phyloP scores from a whole-genome alignment of 164 flowering plant species.

The Magnolia kwangsiensis region DNA sequence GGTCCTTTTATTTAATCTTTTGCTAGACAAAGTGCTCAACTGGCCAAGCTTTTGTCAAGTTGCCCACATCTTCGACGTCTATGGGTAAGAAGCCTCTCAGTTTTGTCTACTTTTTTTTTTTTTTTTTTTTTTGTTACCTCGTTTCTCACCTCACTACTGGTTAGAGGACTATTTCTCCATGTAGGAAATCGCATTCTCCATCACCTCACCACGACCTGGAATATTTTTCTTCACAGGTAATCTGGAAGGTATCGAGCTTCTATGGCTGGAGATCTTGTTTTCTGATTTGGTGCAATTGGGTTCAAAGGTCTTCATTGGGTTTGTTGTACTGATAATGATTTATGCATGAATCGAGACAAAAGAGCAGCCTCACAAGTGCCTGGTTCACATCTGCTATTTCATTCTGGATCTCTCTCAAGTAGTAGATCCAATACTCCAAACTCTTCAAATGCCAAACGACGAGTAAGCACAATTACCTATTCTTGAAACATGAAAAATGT shows the following conservation, averaged over 20 bases:
- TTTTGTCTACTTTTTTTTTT: too few species aligned
- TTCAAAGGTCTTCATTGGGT: not conserved
- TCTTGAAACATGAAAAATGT: too few species aligned
- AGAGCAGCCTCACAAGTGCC: conserved; percentile 57
- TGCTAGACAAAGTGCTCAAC: too few species aligned
- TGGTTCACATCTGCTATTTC: conserved; percentile 43
- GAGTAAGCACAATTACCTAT: conserved; percentile 26
- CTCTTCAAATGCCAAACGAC: conserved; percentile 28
- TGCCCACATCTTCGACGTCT: too few species aligned
- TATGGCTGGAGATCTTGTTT: not conserved
- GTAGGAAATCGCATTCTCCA: conserved; percentile 58
- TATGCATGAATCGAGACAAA: conserved; percentile 37
- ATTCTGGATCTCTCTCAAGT: conserved; percentile 52
- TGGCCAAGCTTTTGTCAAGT: too few species aligned
- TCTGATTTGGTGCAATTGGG: not conserved
- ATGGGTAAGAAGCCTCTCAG: too few species aligned
- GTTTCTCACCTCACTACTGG: too few species aligned
- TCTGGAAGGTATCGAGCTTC: conserved; percentile 16
- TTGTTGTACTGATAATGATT: conserved; percentile 3
- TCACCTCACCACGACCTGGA: conserved; percentile 53
- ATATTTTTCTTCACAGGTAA: conserved; percentile 48
- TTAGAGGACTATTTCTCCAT: too few species aligned
- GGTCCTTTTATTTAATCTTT: too few species aligned
- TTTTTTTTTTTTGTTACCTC: too few species aligned
- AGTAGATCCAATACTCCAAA: conserved; percentile 43